Evolutionary conservation across 306 rosid species (phyloP).

Genomic region (Heteromeles arbutifolia): DNA sequence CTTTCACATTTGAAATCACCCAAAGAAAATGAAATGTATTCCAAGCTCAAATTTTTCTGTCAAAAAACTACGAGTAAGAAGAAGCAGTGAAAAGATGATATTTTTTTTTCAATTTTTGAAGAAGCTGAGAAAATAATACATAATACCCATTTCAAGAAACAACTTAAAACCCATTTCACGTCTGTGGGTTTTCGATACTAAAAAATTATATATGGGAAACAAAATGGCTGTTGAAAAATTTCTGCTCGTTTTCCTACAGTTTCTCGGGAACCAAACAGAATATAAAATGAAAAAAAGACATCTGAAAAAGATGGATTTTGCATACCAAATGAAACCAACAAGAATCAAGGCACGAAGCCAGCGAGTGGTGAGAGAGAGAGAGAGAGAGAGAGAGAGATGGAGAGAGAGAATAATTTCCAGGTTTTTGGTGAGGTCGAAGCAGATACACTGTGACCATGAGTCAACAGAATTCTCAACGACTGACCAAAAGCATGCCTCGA

Average conservation of each 20-base stretch:
- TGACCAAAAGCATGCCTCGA: constrained; percentile 44
- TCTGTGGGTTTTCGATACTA: neutral
- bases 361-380: neutral
- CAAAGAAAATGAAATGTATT: neutral
- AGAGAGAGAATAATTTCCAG: neutral
- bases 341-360: neutral
- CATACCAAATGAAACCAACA: constrained; percentile 24
- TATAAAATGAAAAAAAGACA: constrained; percentile 12
- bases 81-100: constrained; percentile 6
- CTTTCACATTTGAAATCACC: neutral
- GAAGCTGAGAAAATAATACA: neutral
- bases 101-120: constrained; percentile 2
- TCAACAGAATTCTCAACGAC: constrained; percentile 48
- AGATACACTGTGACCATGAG: constrained; percentile 36
- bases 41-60: constrained; percentile 6
- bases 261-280: constrained; percentile 37
- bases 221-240: constrained; percentile 1
- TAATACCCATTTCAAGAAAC: constrained; percentile 1
- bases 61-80: neutral
- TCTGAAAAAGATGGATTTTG: constrained; percentile 22
- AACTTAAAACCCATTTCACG: neutral
- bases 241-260: constrained; percentile 17
- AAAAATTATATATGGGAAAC: neutral
- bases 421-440: constrained; percentile 34
- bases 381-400: neutral